Base-by-base conservation (phyloP, 2,329 filamentous ascomycete species). In the Aspergillus brasiliensis region DNA sequence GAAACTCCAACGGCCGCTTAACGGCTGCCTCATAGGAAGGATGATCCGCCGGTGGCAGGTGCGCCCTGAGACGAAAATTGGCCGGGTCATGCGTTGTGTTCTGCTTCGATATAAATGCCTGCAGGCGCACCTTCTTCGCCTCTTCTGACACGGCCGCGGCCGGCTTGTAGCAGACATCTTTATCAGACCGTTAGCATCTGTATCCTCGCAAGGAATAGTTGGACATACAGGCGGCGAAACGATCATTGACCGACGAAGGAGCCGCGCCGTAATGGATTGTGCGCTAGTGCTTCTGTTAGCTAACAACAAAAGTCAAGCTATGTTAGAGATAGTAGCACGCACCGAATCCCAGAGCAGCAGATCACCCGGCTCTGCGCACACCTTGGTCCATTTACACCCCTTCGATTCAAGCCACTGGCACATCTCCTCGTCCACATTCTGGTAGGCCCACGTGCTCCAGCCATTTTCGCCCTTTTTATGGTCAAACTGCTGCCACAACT, bases 321-420 rank as follows among this genome's bases (percentile, higher is more conserved):
- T 2, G 0, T 21, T 19, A 7, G 8, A 10, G 13, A 4, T 8
- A 8, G n/a, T n/a, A 13, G 27, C n/a, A 48, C 44, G 17, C 21
- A 51, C 48, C 28, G 48, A 51, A 17, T 51, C 48, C 48, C 48
- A 51, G n/a, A 51, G 48, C 2, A 51, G 25, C 21, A 51, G 8
- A 37, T 51, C 27, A 10, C 48, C 48, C 0, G 48, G 48, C 27
- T 51, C 11, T 13, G 15, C 25, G 27, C 48, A 51, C 17, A 51
- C 27, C 28, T 51, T 51, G 3, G 21, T 28, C 48, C 48, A 51
- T 34, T 51, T 51, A 10, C 48, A 51, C 1, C 48, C 48, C 10
- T 23, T 31, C 3, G 8, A 13, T 8, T 51, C 48, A 34, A 51
- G 48, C 48, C 48, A 51, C 17, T 37, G 27, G 31, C 28, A 34